Base-by-base conservation (phyloP, 2,329 filamentous ascomycete genomes). In the Polytolypa hystricis region DNA sequence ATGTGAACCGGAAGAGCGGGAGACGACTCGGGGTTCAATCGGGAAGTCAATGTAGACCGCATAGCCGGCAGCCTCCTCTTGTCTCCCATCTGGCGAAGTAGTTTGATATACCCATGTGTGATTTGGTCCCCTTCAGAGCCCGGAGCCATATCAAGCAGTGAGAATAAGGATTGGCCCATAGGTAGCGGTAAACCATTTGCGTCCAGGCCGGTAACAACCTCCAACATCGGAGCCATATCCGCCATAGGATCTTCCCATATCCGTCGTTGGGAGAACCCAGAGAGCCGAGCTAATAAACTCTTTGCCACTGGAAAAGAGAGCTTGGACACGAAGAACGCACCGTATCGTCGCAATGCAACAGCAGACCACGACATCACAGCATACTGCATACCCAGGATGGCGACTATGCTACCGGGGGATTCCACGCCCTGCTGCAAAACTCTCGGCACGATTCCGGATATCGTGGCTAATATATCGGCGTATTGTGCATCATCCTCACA, bases 281-380 rank as follows among this genome's bases (percentile, higher is more conserved):
- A n/a, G n/a, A n/a, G n/a, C n/a, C n/a, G n/a, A n/a, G n/a, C n/a
- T n/a, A n/a, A n/a, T n/a, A n/a, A n/a, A n/a, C n/a, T n/a, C n/a
- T n/a, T n/a, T n/a, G n/a, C n/a, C n/a, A n/a, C n/a, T n/a, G n/a
- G n/a, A n/a, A n/a, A n/a, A n/a, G n/a, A n/a, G n/a, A n/a, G n/a
- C n/a, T n/a, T n/a, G n/a, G n/a, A n/a, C n/a, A n/a, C n/a, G n/a
- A n/a, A n/a, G n/a, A n/a, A n/a, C n/a, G n/a, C n/a, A n/a, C n/a
- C n/a, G 37, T 57, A 54, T 12, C 47, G 40, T 16, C 46, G 40
- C 4, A 63, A 40, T 25, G 54, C 51, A 4, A 48, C 33, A n/a
- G 45, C 30, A 5, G 51, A 56, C 23, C 57, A 48, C 20, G 46
- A 43, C n/a, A 51, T 42, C 12, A 46, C 50, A 11, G 59, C 53